A percentile compares a stretch with the other conserved stretches of the same genome.
These are phyloP conservation scores for Porphyrellus cyaneotinctus DNA, from an alignment of 768 basidiomycete species.

Conservation along the genomic window DNA sequence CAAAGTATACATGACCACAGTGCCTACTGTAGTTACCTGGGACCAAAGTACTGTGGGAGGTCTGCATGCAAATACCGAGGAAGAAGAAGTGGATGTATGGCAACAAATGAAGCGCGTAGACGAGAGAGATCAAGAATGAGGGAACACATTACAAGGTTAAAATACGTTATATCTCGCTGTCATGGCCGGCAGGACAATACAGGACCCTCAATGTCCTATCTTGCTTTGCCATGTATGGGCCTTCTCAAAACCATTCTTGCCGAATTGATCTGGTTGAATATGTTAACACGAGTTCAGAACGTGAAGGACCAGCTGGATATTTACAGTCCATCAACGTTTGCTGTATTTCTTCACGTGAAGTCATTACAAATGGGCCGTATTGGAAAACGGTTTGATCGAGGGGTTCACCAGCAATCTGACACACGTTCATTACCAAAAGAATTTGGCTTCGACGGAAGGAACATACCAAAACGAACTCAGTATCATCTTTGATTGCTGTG, in stretches of 20 bases:
- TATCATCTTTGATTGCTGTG: conserved; percentile 52
- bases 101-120: conserved; percentile 55
- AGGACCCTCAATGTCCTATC: conserved; percentile 45
- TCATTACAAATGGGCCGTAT: conserved; percentile 88
- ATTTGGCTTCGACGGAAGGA: neutral
- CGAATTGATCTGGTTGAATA: conserved; percentile 54
- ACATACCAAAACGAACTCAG: conserved; percentile 71
- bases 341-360: conserved; percentile 71
- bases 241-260: conserved; percentile 86
- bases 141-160: neutral
- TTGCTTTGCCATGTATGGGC: conserved; percentile 84
- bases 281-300: neutral
- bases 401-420: conserved; percentile 79
- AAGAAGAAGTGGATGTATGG: conserved; percentile 65
- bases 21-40: conserved; percentile 64
- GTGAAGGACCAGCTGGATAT: conserved; percentile 15
- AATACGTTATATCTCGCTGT: neutral
- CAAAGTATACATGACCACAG: conserved; percentile 58
- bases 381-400: conserved; percentile 86
- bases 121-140: conserved; percentile 33
- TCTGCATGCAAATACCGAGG: conserved; percentile 11
- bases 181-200: neutral
- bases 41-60: conserved; percentile 38
- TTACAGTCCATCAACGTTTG: conserved; percentile 79
- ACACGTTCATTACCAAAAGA: conserved; percentile 3